Conservation (phyloP, 352 stramenopile genomes). For the Albugo laibachii region DNA sequence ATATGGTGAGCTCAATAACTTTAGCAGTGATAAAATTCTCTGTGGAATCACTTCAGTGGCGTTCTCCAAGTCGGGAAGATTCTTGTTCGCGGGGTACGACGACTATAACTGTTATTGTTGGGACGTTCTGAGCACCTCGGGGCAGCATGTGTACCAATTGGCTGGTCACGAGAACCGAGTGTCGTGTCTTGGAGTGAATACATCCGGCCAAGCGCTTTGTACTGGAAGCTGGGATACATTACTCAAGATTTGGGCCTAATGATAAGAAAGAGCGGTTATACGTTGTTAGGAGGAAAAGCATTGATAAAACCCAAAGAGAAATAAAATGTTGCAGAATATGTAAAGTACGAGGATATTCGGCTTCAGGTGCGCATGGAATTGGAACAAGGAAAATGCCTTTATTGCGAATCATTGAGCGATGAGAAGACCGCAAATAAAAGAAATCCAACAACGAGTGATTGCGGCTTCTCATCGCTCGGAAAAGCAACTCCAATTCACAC, state of each 20-base stretch:
- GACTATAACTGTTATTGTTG: slow-evolving; percentile 96
- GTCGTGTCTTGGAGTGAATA: slow-evolving; percentile 92
- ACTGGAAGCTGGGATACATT: slow-evolving; percentile 97
- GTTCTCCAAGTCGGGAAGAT: slow-evolving; percentile 88
- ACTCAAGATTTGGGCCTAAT: slow-evolving; percentile 92
- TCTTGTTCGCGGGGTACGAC: slow-evolving; percentile 97
- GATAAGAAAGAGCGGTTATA: not conserved
- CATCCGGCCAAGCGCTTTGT: slow-evolving; percentile 88
- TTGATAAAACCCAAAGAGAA: too few relatives aligned
- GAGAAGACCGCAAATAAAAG: too few relatives aligned
- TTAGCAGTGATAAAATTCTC: slow-evolving; percentile 91
- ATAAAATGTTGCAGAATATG: too few relatives aligned
- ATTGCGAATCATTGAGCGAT: too few relatives aligned
- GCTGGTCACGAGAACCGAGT: slow-evolving; percentile 93
- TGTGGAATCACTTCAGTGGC: slow-evolving; percentile 94
- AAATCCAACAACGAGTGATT: too few relatives aligned
- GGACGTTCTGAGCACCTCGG: slow-evolving; percentile 86
- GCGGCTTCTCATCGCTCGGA: too few relatives aligned
- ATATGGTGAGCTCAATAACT: slow-evolving; percentile 94
- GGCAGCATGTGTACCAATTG: slow-evolving; percentile 82
- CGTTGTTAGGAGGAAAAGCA: too few relatives aligned
- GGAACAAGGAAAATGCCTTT: too few relatives aligned
- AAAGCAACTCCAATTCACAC: too few relatives aligned
- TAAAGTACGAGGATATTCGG: too few relatives aligned
- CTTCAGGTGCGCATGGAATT: too few relatives aligned